Base-by-base conservation (phyloP, 2,329 filamentous ascomycete genomes). In the Sporothrix curviconia region DNA sequence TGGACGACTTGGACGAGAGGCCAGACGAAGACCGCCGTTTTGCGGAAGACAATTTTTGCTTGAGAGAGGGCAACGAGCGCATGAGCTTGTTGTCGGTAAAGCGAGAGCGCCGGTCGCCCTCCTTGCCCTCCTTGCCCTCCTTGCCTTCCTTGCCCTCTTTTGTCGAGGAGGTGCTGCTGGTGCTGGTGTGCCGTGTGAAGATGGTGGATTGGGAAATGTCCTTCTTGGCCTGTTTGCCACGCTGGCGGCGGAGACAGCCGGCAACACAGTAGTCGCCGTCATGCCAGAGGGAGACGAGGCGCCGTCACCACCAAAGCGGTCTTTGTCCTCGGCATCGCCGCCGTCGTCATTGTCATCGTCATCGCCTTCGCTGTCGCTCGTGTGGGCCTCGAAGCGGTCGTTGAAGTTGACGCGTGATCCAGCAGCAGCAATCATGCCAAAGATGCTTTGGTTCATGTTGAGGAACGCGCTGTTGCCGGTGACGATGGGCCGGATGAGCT, bases 371-470 rank as follows among this genome's bases (percentile, higher is more conserved):
- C 40, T 34, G 64, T 92, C 90, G 64, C 89, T 94, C 40, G 87
- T 91, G 63, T 87, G 78, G 51, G 75, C 87, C 66, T 91, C 87
- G 70, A 94, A 92, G 37, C 88, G 83, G 59, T 88, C 81, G 70
- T 89, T 86, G 67, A 95, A 91, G 71, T 95, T 87, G 53, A 88
- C 85, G 59, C 84, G 84, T 30, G 90, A 92, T 7, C 91, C 90
- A 37, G 90, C 90, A 15, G 90, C 90, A 7, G 92, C 89, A 64
- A 97, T 92, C 73, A 97, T 83, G 55, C 90, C 91, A 70, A 96
- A 95, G 56, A 97, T 86, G 63, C 90, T 95, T 76, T 96, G 92
- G 71, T 96, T 94, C 85, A 95, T 90, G 67, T 91, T 90, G 72
- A 83, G 76, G 59, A 80, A 78, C 69, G 80, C 76, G 61, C 77